Conservation (phyloP, 2,329 filamentous ascomycete genomes). For the Microsporum audouinii region DNA sequence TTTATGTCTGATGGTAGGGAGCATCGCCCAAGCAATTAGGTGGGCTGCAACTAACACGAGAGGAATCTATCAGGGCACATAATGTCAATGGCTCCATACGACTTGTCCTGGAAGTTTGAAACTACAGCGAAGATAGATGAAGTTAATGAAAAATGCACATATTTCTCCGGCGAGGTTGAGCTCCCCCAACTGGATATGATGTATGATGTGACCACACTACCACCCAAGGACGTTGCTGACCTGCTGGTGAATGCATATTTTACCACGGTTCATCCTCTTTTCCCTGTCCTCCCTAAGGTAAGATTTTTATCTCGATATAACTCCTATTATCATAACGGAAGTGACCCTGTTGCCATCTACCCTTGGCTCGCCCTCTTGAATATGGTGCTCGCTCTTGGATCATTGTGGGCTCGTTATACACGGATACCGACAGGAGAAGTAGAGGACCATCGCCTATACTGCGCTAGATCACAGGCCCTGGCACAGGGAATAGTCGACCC, state of each 20-base stretch:
- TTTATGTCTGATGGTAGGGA: constrained; percentile 7
- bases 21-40: background rate
- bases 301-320: constrained; percentile 25
- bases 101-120: background rate
- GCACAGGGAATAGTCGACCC: constrained; percentile 15
- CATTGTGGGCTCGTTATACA: constrained; percentile 24
- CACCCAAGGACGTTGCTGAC: constrained; percentile 22
- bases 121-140: background rate
- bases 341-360: constrained; percentile 11
- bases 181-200: constrained; percentile 17
- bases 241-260: constrained; percentile 28
- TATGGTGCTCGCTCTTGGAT: constrained; percentile 32
- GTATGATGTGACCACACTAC: constrained; percentile 26
- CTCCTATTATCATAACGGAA: constrained; percentile 17
- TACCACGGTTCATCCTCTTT: constrained; percentile 27
- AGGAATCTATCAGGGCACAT: background rate
- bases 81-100: background rate
- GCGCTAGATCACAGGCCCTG: constrained; percentile 26
- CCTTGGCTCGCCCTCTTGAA: constrained; percentile 31
- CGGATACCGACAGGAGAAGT: constrained; percentile 19
- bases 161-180: constrained; percentile 23
- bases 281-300: constrained; percentile 29
- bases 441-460: constrained; percentile 27
- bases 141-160: constrained; percentile 21
- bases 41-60: background rate